Evolutionary conservation across 371 early-diverging fungal species (phyloP), one percentile per base, ranked within the genome.

Genomic region (Lichtheimia hyalospora): DNA sequence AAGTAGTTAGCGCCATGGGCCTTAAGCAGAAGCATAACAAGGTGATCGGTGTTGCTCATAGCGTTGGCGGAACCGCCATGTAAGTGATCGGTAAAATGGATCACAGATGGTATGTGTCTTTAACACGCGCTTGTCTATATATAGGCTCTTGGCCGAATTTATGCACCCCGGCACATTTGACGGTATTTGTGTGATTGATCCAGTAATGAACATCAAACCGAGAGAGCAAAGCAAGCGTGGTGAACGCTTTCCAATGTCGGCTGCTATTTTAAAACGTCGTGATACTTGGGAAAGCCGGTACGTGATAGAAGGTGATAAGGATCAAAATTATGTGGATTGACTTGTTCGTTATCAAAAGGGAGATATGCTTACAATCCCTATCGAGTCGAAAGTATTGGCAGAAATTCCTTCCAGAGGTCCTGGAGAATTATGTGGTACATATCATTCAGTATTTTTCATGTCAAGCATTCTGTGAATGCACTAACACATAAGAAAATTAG

Each of bases 1-100:
- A 72, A 43, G 61, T 77, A 0, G 44, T 77, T 15, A 67, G 68
- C 18, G 44, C 61, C 18, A 44, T 71, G 43, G 58, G 60, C 6
- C 49, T 71, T n/a, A 59, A 61, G 34, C 16, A 24, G n/a, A 46
- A 50, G 6, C 66, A 74, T 23, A 63, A 68, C 50, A 60, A 56
- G 20, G 39, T 78, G 15, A 60, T 78, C 34, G 73, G 73, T 20
- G 52, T 78, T 28, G 78, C 75, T 2, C 79, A 78, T 54, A 71
- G 74, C 41, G 66, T 75, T 52, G 75, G 79, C 20, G 78, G 67
- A 16, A 69, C 73, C 5, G 54, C 68, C 16, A 76, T 73, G 77
- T 75, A 66, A 52, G 67, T n/a, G n/a, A 21, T 28, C 44, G 18
- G 39, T 10, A 14, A 23, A 51, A 52, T 41, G 3, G 43, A 58